A percentile compares a stretch with the other conserved stretches of the same genome.
Evolutionary conservation across 306 rosid genomes (phyloP).

Genomic region (Prunus padus): DNA sequence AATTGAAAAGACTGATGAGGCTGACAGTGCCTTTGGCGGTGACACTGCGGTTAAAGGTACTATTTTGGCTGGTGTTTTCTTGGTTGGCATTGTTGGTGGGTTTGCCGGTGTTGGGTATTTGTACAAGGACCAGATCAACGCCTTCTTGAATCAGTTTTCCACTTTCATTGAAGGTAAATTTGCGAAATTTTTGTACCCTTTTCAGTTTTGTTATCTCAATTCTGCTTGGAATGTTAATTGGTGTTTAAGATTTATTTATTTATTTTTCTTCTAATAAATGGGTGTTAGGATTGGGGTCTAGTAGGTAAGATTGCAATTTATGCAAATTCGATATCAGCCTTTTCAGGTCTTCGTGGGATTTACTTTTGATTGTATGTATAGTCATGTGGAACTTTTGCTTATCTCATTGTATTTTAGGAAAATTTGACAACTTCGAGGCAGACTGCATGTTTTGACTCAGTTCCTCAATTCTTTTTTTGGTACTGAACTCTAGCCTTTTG

Average conservation of each 20-base stretch:
- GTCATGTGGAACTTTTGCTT: not conserved
- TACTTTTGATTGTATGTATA: not conserved
- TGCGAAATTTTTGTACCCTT: not conserved
- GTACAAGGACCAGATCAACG: slow-evolving; percentile 70
- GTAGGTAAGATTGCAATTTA: not conserved
- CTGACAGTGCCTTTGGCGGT: slow-evolving; percentile 22
- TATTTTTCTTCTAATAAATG: not conserved
- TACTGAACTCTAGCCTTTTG: not conserved
- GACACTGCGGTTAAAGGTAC: slow-evolving; percentile 69
- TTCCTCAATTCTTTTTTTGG: not conserved
- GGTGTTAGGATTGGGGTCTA: not conserved
- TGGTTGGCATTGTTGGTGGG: slow-evolving; percentile 82
- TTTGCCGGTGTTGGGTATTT: slow-evolving; percentile 71
- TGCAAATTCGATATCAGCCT: not conserved
- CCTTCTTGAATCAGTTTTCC: slow-evolving; percentile 66
- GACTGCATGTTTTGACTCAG: not conserved
- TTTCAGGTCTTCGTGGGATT: not conserved
- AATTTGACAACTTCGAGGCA: not conserved
- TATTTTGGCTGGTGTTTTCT: slow-evolving; percentile 67
- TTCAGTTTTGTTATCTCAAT: not conserved
- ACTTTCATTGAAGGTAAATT: slow-evolving; percentile 68
- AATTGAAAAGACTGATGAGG: not conserved
- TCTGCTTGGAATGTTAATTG: not conserved
- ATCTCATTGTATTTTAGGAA: not conserved
- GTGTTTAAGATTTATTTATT: not conserved